phyloP scores from a whole-genome alignment of 139 green algal genomes.

The Chlamydomonas sp. region DNA sequence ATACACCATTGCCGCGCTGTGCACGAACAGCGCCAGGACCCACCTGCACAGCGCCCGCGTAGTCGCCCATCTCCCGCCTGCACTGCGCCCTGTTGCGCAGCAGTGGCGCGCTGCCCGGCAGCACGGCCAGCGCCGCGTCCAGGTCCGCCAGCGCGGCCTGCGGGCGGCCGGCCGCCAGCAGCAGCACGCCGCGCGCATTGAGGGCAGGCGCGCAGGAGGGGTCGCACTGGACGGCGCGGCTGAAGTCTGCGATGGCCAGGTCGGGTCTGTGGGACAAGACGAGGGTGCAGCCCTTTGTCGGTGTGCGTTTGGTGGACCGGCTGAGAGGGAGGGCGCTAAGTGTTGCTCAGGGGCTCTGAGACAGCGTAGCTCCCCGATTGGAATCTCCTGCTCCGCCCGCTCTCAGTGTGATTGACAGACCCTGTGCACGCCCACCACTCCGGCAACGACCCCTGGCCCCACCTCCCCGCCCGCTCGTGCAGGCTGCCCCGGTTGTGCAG shows the following conservation, averaged over 20 bases:
- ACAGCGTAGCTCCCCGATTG: no score
- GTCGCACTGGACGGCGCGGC: slow-evolving; percentile 44
- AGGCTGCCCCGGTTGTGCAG: slow-evolving; percentile 80
- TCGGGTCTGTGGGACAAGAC: slow-evolving; percentile 8
- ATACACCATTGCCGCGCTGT: background rate
- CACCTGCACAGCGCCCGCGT: slow-evolving; percentile 8
- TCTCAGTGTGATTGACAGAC: background rate
- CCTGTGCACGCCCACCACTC: background rate
- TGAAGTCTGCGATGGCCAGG: slow-evolving; percentile 45
- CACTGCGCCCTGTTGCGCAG: slow-evolving; percentile 63
- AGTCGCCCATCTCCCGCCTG: slow-evolving; percentile 21
- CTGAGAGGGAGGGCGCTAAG: no score
- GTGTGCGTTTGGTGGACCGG: background rate
- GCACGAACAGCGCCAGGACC: background rate
- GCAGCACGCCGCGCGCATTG: slow-evolving; percentile 43
- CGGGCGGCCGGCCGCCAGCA: slow-evolving; percentile 35
- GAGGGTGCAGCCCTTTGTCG: background rate
- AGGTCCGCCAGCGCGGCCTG: slow-evolving; percentile 70
- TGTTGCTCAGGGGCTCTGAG: no score
- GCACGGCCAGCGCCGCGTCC: slow-evolving; percentile 51
- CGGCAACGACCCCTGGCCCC: background rate
- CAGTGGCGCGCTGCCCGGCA: slow-evolving; percentile 49
- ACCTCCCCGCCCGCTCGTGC: slow-evolving; percentile 73
- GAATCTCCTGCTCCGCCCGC: background rate
- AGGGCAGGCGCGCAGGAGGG: slow-evolving; percentile 44